phyloP scores from a whole-genome alignment of 352 stramenopile genomes.

The Phytophthora tentaculata region DNA sequence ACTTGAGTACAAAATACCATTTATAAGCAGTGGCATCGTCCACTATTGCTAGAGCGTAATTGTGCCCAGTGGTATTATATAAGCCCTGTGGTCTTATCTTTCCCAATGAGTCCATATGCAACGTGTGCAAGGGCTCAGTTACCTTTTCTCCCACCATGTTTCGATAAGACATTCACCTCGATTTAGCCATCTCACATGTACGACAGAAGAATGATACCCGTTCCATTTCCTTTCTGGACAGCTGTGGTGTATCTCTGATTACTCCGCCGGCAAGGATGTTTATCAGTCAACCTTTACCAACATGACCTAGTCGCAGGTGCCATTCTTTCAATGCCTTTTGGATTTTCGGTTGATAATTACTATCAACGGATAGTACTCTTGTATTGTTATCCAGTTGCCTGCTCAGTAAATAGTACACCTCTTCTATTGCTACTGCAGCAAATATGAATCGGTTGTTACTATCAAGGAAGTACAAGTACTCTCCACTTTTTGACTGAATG shows the following conservation, averaged over 20 bases:
- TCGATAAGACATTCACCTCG: not conserved
- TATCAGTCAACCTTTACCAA: slow-evolving; percentile 3
- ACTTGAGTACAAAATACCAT: slow-evolving; percentile 3
- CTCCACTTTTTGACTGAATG: not conserved
- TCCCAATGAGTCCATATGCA: slow-evolving; percentile 14
- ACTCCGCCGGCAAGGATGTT: not conserved
- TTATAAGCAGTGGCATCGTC: slow-evolving; percentile 13
- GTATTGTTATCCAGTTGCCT: not conserved
- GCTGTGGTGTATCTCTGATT: not conserved
- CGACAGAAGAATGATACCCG: not conserved
- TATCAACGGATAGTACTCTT: not conserved
- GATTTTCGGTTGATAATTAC: not conserved
- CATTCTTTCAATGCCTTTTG: slow-evolving; percentile 8
- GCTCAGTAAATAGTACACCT: slow-evolving; percentile 2
- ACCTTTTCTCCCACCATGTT: slow-evolving; percentile 12
- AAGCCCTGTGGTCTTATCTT: slow-evolving; percentile 1
- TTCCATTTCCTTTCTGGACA: not conserved
- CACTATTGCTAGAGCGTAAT: slow-evolving; percentile 5
- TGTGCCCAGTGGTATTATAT: slow-evolving; percentile 6
- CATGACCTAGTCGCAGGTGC: slow-evolving; percentile 14
- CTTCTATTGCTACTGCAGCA: slow-evolving; percentile 5
- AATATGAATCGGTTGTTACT: slow-evolving; percentile 2
- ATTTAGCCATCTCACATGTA: not conserved
- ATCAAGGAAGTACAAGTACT: slow-evolving; percentile 7
- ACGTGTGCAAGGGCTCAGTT: slow-evolving; percentile 10